These are phyloP conservation scores for Aphanocladium album DNA, from an alignment of 2,329 filamentous ascomycete species.

Conservation along the genomic window DNA sequence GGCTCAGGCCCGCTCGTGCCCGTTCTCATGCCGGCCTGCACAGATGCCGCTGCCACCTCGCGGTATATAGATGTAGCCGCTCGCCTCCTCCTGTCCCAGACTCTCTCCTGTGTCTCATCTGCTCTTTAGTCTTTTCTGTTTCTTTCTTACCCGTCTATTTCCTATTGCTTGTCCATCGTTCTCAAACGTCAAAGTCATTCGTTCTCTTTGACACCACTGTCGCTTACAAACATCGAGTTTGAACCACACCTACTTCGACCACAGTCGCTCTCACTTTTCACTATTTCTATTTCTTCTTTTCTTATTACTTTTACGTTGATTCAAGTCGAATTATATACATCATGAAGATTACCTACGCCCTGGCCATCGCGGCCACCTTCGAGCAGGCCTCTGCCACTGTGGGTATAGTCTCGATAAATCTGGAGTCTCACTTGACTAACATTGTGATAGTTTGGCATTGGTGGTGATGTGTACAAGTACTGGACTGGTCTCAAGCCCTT, in stretches of 20 bases:
- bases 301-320: neutral
- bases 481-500: slow-evolving; percentile 42
- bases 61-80: slow-evolving; percentile 13
- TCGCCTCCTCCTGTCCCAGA: neutral
- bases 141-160: slow-evolving; percentile 9
- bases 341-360: slow-evolving; percentile 48
- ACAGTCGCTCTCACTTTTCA: slow-evolving; percentile 10
- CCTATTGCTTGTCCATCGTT: slow-evolving; percentile 4
- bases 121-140: slow-evolving; percentile 8
- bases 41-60: neutral
- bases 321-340: slow-evolving; percentile 20
- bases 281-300: slow-evolving; percentile 17
- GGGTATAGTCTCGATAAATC: slow-evolving; percentile 18
- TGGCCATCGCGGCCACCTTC: slow-evolving; percentile 47
- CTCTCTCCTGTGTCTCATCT: slow-evolving; percentile 5
- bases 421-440: slow-evolving; percentile 5
- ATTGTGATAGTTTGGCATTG: slow-evolving; percentile 14
- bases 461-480: slow-evolving; percentile 15
- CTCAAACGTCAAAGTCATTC: slow-evolving; percentile 47
- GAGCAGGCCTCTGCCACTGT: slow-evolving; percentile 46
- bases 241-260: neutral
- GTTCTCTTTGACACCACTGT: slow-evolving; percentile 43
- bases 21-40: neutral
- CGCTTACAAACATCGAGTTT: slow-evolving; percentile 19
- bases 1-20: neutral